A percentile compares a stretch with the other conserved stretches of the same genome.
Evolutionary conservation across 1,284 basidiomycete genomes (phyloP).

Genomic region (Pseudozyma hubeiensis): DNA sequence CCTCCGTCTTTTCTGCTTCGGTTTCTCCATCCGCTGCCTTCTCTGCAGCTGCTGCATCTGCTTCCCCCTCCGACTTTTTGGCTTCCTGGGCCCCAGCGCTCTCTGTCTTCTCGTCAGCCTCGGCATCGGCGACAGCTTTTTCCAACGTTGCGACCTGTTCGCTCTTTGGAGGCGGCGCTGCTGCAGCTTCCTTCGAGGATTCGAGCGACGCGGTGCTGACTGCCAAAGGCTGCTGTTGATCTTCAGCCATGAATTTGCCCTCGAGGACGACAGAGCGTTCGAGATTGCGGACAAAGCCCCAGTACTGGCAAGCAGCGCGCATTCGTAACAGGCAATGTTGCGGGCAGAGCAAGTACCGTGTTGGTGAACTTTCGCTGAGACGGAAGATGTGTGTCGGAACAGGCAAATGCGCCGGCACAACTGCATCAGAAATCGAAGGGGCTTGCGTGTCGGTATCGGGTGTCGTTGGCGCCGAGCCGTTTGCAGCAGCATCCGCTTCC

Average conservation of each 20-base stretch:
- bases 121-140: slow-evolving; percentile 34
- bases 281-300: slow-evolving; percentile 64
- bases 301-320: slow-evolving; percentile 63
- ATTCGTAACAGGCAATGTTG: slow-evolving; percentile 64
- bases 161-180: slow-evolving; percentile 16
- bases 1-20: slow-evolving; percentile 32
- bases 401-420: slow-evolving; percentile 28
- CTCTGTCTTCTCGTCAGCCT: slow-evolving; percentile 2
- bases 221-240: slow-evolving; percentile 9
- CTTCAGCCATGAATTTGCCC: slow-evolving; percentile 61
- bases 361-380: slow-evolving; percentile 55
- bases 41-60: slow-evolving; percentile 6
- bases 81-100: not conserved
- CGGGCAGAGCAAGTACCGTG: slow-evolving; percentile 64
- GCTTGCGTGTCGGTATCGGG: slow-evolving; percentile 13
- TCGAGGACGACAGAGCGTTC: slow-evolving; percentile 66
- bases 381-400: slow-evolving; percentile 68
- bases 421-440: not conserved
- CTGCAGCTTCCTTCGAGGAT: slow-evolving; percentile 14
- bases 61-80: not conserved
- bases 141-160: slow-evolving; percentile 34
- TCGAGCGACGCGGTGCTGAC: slow-evolving; percentile 24
- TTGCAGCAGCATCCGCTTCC: slow-evolving; percentile 9
- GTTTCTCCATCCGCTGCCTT: slow-evolving; percentile 9
- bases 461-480: slow-evolving; percentile 1